Conservation (phyloP, 1,284 basidiomycete genomes). For the Ceratobasidium theobromae region DNA sequence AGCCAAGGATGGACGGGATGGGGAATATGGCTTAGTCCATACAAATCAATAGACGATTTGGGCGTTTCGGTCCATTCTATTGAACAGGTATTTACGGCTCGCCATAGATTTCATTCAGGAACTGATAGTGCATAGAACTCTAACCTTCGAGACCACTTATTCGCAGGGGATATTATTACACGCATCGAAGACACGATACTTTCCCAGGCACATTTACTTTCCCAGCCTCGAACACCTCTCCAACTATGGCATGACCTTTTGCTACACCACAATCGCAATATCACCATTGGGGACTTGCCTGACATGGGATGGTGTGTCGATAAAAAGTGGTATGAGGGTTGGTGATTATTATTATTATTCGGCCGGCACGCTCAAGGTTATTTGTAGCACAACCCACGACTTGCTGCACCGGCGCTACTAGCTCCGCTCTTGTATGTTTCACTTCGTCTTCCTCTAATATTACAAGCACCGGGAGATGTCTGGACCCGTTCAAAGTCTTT, state of each 20-base stretch:
- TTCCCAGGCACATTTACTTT: neutral
- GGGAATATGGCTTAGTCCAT: slow-evolving; percentile 23
- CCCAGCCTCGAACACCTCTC: slow-evolving; percentile 14
- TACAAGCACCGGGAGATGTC: neutral
- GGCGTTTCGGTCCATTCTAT: slow-evolving; percentile 26
- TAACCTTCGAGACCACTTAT: slow-evolving; percentile 1
- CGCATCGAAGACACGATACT: slow-evolving; percentile 20
- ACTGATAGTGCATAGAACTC: neutral
- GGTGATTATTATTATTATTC: neutral
- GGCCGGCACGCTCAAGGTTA: neutral
- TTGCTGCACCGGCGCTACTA: slow-evolving; percentile 4
- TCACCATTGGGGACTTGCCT: slow-evolving; percentile 15
- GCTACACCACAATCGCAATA: slow-evolving; percentile 11
- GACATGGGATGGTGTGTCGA: slow-evolving; percentile 29
- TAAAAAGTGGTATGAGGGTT: slow-evolving; percentile 20
- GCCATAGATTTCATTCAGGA: neutral
- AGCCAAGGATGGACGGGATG: slow-evolving; percentile 23
- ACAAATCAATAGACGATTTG: slow-evolving; percentile 11
- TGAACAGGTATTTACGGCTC: slow-evolving; percentile 8
- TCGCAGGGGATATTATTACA: slow-evolving; percentile 20
- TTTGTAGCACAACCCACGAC: slow-evolving; percentile 7
- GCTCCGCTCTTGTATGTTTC: slow-evolving; percentile 19
- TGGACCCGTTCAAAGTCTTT: slow-evolving; percentile 34
- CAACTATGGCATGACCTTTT: slow-evolving; percentile 18
- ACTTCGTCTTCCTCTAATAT: neutral